Conservation (phyloP, 495 filamentous ascomycete species). For the Xylaria scruposa region DNA sequence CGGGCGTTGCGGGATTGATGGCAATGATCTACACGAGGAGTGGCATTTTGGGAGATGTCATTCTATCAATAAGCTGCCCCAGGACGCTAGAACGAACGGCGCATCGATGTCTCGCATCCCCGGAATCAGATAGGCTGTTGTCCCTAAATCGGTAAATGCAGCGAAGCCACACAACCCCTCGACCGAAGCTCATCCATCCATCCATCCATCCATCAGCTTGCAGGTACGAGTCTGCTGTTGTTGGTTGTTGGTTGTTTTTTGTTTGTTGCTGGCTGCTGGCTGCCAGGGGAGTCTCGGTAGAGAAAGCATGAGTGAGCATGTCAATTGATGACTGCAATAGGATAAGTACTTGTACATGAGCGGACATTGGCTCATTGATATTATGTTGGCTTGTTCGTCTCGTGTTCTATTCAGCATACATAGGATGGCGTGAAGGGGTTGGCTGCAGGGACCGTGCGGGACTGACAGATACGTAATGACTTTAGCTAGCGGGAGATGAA, state of each 20-base stretch:
- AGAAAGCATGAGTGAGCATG: not conserved
- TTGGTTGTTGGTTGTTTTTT: not conserved
- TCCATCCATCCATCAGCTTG: not conserved
- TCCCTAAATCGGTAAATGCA: constrained; percentile 6
- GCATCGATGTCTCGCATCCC: constrained; percentile 24
- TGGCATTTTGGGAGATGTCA: not conserved
- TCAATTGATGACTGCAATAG: not conserved
- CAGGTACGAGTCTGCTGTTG: not conserved
- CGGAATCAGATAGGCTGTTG: not conserved
- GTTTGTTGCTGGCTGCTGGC: not conserved
- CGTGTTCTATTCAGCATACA: not conserved
- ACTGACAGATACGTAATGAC: not conserved
- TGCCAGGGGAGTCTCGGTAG: not conserved
- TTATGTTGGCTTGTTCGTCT: not conserved
- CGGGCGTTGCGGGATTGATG: not conserved
- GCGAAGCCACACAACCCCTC: constrained; percentile 16
- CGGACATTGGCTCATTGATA: not conserved
- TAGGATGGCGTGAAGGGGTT: not conserved
- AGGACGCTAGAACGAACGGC: not conserved
- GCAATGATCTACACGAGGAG: not conserved
- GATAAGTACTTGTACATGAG: not conserved
- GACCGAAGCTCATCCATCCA: constrained; percentile 5
- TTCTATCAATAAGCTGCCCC: not conserved
- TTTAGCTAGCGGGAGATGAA: not conserved
- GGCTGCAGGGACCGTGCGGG: not conserved